phyloP scores from a whole-genome alignment of 495 filamentous ascomycete genomes.

The Neurospora sp. region DNA sequence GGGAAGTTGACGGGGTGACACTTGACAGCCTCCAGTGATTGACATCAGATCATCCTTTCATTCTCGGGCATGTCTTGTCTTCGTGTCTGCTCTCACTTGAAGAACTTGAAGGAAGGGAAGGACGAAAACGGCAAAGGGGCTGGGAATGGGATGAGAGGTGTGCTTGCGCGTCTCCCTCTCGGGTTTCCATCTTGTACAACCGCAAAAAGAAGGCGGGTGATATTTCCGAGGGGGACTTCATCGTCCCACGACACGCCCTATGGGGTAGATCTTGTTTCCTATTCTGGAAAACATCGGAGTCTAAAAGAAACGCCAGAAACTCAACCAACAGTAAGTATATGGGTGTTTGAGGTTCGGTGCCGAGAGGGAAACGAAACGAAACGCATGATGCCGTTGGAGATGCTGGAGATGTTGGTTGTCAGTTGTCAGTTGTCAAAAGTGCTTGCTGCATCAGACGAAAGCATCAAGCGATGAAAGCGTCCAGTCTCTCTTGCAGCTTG shows the following conservation, averaged over 20 bases:
- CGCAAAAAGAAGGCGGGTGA: background rate
- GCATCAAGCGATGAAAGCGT: background rate
- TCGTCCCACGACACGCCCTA: background rate
- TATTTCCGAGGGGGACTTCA: background rate
- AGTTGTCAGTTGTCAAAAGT: background rate
- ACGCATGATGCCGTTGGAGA: background rate
- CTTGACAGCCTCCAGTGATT: background rate
- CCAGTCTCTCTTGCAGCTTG: background rate
- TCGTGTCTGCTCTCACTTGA: background rate
- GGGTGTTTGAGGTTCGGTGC: background rate
- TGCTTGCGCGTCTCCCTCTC: background rate
- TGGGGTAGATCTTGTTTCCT: background rate
- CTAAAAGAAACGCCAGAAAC: background rate
- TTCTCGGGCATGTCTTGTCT: background rate
- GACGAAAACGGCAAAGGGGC: background rate
- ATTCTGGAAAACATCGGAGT: background rate
- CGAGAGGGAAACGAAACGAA: background rate
- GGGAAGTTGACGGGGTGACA: background rate
- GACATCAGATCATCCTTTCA: background rate
- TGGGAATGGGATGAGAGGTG: background rate
- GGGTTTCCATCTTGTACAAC: background rate
- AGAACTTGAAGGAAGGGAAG: background rate
- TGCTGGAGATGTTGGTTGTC: background rate
- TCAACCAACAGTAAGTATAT: background rate
- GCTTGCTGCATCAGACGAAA: background rate